phyloP scores from a whole-genome alignment of 169 alveolate species.

The Plasmodium cynomolgi region DNA sequence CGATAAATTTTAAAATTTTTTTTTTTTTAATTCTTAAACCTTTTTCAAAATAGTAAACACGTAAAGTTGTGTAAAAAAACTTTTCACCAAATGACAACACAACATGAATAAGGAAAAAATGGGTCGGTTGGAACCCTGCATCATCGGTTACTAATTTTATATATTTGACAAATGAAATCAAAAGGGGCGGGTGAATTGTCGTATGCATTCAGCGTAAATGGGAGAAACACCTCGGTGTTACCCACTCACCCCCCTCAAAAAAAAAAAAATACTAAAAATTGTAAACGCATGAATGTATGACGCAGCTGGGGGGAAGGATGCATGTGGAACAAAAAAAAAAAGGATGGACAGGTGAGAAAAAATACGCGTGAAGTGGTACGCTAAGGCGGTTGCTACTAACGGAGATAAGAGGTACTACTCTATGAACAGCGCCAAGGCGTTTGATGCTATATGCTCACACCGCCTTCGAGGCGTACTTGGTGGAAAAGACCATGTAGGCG shows the following conservation, averaged over 20 bases:
- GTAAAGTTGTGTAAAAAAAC: background rate
- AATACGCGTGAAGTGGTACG: background rate
- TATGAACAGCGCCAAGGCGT: background rate
- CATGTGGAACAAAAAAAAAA: background rate
- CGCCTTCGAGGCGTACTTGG: slow-evolving; percentile 12
- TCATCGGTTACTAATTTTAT: background rate
- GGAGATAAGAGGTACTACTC: background rate
- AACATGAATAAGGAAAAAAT: background rate
- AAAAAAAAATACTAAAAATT: background rate
- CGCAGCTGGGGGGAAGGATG: background rate
- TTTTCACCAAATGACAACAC: background rate
- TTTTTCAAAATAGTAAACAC: background rate
- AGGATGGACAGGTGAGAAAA: background rate
- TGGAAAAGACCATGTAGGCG: slow-evolving; percentile 31
- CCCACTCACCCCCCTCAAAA: background rate
- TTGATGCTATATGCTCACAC: background rate
- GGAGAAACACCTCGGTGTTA: background rate
- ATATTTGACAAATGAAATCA: background rate
- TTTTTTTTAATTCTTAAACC: background rate
- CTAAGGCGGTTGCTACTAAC: background rate
- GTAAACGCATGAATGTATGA: background rate
- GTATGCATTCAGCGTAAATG: background rate
- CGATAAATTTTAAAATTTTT: background rate
- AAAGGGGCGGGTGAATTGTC: background rate
- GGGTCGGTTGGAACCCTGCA: background rate